Percentiles rank a stretch among this genome's conserved stretches.
Evolutionary conservation across 257 asterid genomes (phyloP).

Genomic region (Solanum chmielewskii): DNA sequence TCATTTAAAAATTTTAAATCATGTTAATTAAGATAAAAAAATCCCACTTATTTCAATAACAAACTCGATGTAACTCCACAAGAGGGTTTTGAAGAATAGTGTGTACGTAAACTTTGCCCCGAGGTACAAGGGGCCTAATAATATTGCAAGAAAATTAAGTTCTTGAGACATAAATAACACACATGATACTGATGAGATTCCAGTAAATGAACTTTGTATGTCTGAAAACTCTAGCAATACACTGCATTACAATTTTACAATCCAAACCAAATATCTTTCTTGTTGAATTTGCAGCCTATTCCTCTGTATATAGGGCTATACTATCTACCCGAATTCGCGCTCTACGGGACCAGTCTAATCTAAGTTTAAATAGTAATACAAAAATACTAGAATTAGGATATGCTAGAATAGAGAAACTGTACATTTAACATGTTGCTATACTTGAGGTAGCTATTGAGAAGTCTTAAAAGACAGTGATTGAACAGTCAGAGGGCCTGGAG

Average conservation of each 20-base stretch:
- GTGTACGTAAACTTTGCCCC: not conserved
- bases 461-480: constrained; percentile 8
- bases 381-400: not conserved
- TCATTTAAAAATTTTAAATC: not conserved
- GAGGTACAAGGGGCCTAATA: not conserved
- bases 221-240: not conserved
- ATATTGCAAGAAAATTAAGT: not conserved
- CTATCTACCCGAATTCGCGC: not conserved
- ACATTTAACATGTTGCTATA: not conserved
- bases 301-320: not conserved
- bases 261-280: not conserved
- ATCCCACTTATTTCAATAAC: not conserved
- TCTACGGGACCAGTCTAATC: not conserved
- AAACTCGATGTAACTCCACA: not conserved
- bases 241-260: not conserved
- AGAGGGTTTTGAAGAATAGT: not conserved
- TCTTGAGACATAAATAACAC: not conserved
- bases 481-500: constrained; percentile 5
- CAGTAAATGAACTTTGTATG: not conserved
- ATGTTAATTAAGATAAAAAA: not conserved
- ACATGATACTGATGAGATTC: not conserved
- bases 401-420: not conserved
- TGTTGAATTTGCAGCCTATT: not conserved
- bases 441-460: constrained; percentile 3
- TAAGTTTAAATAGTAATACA: not conserved